Base-by-base conservation (phyloP, 768 basidiomycete genomes). In the Amanita muscaria region DNA sequence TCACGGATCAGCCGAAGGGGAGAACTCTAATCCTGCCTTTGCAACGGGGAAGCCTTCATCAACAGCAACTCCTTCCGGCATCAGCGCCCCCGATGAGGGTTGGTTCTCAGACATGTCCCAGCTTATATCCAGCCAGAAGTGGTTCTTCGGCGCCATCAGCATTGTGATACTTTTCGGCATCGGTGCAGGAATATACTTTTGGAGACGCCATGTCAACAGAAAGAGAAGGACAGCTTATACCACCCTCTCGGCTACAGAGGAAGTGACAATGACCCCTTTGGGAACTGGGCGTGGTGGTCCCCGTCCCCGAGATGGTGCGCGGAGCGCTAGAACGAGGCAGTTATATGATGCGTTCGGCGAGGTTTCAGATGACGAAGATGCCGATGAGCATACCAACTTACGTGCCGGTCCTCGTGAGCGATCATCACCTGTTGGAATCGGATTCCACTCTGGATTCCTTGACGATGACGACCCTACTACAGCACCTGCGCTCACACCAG, bases 291-390 rank as follows among this genome's bases (percentile, higher is more conserved):
- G 53, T 1, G 39, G 46, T 23, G 34, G 67, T 22, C 47, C 62
- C 18, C 52, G 56, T 16, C 52, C 58, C 24, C 65, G 55, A 23
- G 60, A 70, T 18, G 66, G 72, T 29, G 72, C 81, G 40, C 64
- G 65, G 15, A 86, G 90, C 29, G 72, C 82, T 41, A 65, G 65
- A 14, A 86, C 91, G 40, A 85, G 85, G 65, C 94, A 97, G 63
- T 59, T 99, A 49, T 98, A 97, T 56, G 92, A 98, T 62, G 93
- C 94, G 14, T 98, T 98, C 64, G 91, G 90, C 27, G 90, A 91
- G 56, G 73, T 81, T 21, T 85, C 83, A 23, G 91, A 89, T 49
- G 85, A 88, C 35, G 84, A 83, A 12, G 81, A 88, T 47, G 79
- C 66, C 11, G 77, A 88, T 54, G 91, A 92, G 57, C 72, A 73